Percentiles rank a stretch among this genome's conserved stretches.
phyloP scores from a whole-genome alignment of 345 rosid species.

The Cochlearia excelsa region DNA sequence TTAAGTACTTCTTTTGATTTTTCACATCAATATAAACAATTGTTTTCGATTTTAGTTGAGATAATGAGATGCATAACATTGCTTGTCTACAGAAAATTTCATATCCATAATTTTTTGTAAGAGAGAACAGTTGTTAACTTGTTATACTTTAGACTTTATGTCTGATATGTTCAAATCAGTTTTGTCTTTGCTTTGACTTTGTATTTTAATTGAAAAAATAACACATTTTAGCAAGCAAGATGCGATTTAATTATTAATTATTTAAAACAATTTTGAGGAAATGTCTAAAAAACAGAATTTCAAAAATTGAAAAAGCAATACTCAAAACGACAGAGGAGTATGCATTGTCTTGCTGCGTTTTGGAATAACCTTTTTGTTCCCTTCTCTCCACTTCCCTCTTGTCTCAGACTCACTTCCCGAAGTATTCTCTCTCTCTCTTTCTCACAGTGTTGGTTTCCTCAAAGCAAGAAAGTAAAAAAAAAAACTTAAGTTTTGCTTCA shows the following conservation, averaged over 20 bases:
- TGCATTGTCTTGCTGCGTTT: conserved; percentile 41
- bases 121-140: too few relatives aligned
- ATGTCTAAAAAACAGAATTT: conserved; percentile 12
- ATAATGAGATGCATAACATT: conserved; percentile 1
- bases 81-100: too few relatives aligned
- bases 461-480: not conserved
- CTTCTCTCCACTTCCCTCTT: conserved; percentile 14
- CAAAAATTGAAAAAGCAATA: conserved; percentile 13
- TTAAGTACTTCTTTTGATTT: not conserved
- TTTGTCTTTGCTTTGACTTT: too few relatives aligned
- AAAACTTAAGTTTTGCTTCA: conserved; percentile 25
- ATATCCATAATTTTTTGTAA: too few relatives aligned
- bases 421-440: conserved; percentile 27
- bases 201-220: too few relatives aligned
- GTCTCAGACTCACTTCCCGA: conserved; percentile 37
- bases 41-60: not conserved
- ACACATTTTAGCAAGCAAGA: too few relatives aligned
- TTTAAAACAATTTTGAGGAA: too few relatives aligned
- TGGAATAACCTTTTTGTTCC: conserved; percentile 35
- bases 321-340: conserved; percentile 39
- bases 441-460: conserved; percentile 30
- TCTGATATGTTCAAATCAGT: too few relatives aligned
- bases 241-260: too few relatives aligned
- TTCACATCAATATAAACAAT: not conserved
- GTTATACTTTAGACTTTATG: too few relatives aligned